Base-by-base conservation (phyloP, 2,329 filamentous ascomycete species). In the Colletotrichum lindemuthianum region DNA sequence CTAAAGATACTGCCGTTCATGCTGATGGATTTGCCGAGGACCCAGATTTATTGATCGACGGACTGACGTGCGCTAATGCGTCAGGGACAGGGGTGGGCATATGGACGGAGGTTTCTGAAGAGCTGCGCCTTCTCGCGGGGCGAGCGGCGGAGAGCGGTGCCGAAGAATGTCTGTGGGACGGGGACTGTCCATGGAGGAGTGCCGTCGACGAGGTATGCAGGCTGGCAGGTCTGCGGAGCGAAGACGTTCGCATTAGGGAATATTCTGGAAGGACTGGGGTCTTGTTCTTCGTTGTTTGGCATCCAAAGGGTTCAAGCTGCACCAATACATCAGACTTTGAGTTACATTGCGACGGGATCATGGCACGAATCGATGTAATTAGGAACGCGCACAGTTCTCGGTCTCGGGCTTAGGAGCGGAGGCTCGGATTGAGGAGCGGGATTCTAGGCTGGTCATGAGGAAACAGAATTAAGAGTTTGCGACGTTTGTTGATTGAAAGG, bases 11-110 rank as follows among this genome's bases (percentile, higher is more conserved):
- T 44, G 33, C 33, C 45, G 16, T 57, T 51, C 40, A 51, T 60
- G 61, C 50, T 34, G 34, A 32, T 51, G 40, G 61, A 48, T 52
- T 39, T 60, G 51, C 40, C 40, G 40, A 44, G 40, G 15, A 43
- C 15, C 32, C 33, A 44, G 47, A 40, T 9, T 11, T 34, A 34
- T 37, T 63, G 50, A 51, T 52, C 45, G 40, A 56, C 40, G 43
- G 51, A 34, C 50, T 55, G 57, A 48, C 51, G 40, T 56, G 50
- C 45, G 45, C 58, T 56, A 65, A 60, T 61, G 61, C 58, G 52
- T 47, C 45, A 52, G 32, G 15, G 41, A 32, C 58, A 16, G 47
- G 58, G 58, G 48, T 61, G 45, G 61, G 45, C 48, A 16, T 36
- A 15, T 5, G 49, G 12, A 11, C 11, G 41, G 41, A 15, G 41